phyloP scores from a whole-genome alignment of 345 rosid genomes.

The Eucalyptus microcorys region DNA sequence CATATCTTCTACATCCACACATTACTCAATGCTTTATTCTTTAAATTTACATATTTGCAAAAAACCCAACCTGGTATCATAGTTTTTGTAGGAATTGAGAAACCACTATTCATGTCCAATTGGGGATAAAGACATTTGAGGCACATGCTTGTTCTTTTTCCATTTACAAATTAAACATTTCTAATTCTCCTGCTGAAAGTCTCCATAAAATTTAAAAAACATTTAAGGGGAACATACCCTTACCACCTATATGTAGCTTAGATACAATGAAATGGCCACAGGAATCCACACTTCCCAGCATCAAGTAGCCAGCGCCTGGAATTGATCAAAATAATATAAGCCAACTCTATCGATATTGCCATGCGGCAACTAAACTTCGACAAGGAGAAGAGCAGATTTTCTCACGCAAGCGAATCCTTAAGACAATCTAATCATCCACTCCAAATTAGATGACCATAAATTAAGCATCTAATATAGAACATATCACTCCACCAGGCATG shows the following conservation, averaged over 20 bases:
- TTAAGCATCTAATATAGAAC: background rate
- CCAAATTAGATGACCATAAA: background rate
- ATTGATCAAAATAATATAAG: background rate
- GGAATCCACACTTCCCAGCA: slow-evolving; percentile 62
- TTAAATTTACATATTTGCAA: background rate
- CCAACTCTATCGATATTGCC: background rate
- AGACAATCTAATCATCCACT: too few species aligned
- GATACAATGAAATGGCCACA: slow-evolving; percentile 60
- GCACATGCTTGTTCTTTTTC: background rate
- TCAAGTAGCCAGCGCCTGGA: slow-evolving; percentile 26
- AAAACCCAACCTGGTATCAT: background rate
- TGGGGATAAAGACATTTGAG: background rate
- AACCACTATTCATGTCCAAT: background rate
- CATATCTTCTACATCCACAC: background rate
- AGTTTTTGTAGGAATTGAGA: background rate
- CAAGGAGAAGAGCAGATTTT: background rate
- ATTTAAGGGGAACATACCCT: slow-evolving; percentile 15
- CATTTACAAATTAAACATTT: background rate
- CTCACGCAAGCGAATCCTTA: background rate
- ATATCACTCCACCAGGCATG: background rate
- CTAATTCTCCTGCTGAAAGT: background rate
- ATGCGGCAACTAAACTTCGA: background rate
- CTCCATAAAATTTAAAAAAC: background rate
- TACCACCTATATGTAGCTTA: slow-evolving; percentile 27
- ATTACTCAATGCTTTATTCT: background rate